Base-by-base conservation (phyloP, 345 rosid species). In the Passiflora organensis region DNA sequence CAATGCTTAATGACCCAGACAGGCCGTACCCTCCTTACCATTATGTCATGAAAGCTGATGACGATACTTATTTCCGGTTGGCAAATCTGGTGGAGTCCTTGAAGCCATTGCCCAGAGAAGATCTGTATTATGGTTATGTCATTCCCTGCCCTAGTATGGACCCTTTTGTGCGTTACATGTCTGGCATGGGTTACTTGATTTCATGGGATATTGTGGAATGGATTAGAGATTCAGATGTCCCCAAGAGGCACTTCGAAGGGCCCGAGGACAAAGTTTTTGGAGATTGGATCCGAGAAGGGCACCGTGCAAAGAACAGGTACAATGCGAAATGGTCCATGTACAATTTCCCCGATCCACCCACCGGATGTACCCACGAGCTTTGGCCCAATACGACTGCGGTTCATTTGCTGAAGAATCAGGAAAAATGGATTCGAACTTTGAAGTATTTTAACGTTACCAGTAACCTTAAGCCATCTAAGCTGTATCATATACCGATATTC, bases 301-400 rank as follows among this genome's bases (percentile, higher is more conserved):
- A 63, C 17, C 70, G 70, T 10, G 95, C 76, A 0, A 83, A 78
- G 48, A 82, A 85, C 34, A 48, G 97, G 69, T 74, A 56, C 69
- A 91, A 82, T 21, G 91, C 86, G 1, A 91, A 87, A 70, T 91
- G 97, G 96, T 77, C 89, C 0, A 91, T 85, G 86, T 87, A 91
- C 73, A 82, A 87, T 61, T 80, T 61, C 32, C 95, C 95, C 0
- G 80, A 77, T 6, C 91, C 87, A 19, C 82, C 69, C 0, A 75
- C 84, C 2, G 18, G 48, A 12, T 87, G 97, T 53, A 76, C 87
- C 6, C 91, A 87, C 63, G 89, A 87, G 75, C 76, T 91, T 13
- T 82, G 95, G 95, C 91, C 85, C 0, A 73, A 79, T 21, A 87
- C 91, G 0, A 64, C 79, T 5, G 88, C 89, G 0, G 96, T 91